Evolutionary conservation across 2,329 filamentous ascomycete species (phyloP).

Genomic region (Pleomassaria siparia): DNA sequence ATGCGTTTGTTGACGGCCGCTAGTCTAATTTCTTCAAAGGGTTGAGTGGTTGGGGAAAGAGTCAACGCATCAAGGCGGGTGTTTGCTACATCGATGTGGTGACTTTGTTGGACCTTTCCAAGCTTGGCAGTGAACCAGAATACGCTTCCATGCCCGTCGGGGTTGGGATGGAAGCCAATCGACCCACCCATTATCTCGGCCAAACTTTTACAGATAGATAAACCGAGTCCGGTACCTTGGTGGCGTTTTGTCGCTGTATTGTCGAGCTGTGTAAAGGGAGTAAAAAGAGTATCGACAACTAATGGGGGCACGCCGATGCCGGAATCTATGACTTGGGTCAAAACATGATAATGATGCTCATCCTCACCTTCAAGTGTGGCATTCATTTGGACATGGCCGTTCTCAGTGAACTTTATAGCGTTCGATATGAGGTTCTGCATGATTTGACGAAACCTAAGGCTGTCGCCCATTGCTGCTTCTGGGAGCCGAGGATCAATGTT

Average conservation of each 20-base stretch:
- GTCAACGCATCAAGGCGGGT: constrained; percentile 11
- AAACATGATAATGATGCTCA: constrained; percentile 48
- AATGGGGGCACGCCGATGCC: constrained; percentile 56
- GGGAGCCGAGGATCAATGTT: constrained; percentile 52
- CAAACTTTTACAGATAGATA: constrained; percentile 60
- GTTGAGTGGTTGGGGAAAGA: constrained; percentile 11
- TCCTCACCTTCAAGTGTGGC: constrained; percentile 47
- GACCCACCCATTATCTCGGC: constrained; percentile 59
- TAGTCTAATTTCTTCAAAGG: constrained; percentile 23
- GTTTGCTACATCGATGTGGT: constrained; percentile 14
- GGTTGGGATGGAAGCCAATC: constrained; percentile 52
- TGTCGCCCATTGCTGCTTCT: constrained; percentile 56
- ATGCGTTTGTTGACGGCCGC: constrained; percentile 27
- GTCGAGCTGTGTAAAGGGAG: constrained; percentile 59
- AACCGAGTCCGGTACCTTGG: constrained; percentile 58
- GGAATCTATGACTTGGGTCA: constrained; percentile 56
- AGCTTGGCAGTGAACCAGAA: constrained; percentile 54
- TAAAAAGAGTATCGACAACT: constrained; percentile 53
- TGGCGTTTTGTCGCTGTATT: constrained; percentile 56
- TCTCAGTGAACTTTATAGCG: constrained; percentile 63
- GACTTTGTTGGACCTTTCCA: constrained; percentile 30
- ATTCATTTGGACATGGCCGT: constrained; percentile 53
- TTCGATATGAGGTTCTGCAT: constrained; percentile 65
- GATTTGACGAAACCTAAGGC: constrained; percentile 62
- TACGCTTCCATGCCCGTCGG: constrained; percentile 49